These are phyloP conservation scores for Hansenula sp. DNA, from an alignment of 1,139 yeast genomes.

Conservation along the genomic window DNA sequence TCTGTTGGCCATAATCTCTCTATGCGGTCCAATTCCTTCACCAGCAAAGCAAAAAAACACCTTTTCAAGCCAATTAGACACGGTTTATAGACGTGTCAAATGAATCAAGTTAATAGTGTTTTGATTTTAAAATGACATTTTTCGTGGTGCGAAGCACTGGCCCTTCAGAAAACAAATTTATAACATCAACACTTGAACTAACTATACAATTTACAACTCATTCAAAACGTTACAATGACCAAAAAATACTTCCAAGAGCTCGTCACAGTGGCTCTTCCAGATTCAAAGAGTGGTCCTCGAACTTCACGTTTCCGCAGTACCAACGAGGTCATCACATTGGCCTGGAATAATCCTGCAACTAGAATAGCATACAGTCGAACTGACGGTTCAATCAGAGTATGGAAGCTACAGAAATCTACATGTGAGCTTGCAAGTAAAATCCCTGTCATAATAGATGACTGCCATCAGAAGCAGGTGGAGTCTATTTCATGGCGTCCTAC, in stretches of 20 bases:
- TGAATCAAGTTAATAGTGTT: no score
- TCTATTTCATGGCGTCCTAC: constrained; percentile 59
- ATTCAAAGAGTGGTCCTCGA: background rate
- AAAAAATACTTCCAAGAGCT: background rate
- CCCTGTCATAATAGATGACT: constrained; percentile 36
- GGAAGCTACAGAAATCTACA: constrained; percentile 31
- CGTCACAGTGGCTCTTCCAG: constrained; percentile 1
- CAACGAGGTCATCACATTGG: constrained; percentile 17
- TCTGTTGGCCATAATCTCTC: no score
- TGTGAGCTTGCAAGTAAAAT: constrained; percentile 28
- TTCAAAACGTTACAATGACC: no score
- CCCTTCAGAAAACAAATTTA: no score
- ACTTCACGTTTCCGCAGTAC: background rate
- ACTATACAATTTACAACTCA: no score
- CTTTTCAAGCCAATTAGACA: no score
- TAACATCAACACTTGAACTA: background rate
- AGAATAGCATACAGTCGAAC: constrained; percentile 42
- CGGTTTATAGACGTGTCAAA: no score
- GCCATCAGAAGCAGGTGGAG: constrained; percentile 45
- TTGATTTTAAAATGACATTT: no score
- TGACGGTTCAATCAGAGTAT: constrained; percentile 41
- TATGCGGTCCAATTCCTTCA: no score
- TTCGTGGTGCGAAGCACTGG: no score
- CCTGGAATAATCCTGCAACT: constrained; percentile 40
- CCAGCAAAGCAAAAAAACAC: no score